Percentiles rank a stretch among this genome's conserved stretches.
These are phyloP conservation scores for Balamuthia mandrillaris DNA, from an alignment of 208 protist species.

Conservation along the genomic window DNA sequence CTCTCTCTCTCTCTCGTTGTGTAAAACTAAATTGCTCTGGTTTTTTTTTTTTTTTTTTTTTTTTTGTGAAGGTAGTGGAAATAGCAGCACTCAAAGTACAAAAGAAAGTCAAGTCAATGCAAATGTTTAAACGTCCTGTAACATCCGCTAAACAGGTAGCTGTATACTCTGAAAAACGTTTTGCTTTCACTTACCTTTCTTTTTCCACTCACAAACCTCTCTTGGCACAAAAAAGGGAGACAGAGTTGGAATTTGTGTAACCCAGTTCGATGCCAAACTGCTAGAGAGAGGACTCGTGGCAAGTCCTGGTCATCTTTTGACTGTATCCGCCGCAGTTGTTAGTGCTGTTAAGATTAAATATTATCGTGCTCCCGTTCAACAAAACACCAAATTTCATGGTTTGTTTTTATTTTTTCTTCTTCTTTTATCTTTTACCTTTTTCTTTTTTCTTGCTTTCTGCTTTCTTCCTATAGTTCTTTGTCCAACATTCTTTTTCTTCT, in stretches of 20 bases:
- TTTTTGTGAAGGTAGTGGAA: constrained; percentile 64
- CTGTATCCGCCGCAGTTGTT: not conserved
- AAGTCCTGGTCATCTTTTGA: constrained; percentile 11
- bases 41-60: not conserved
- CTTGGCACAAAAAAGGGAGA: constrained; percentile 72
- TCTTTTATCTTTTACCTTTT: too few species aligned
- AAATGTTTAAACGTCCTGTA: constrained; percentile 88
- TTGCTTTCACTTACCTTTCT: not conserved
- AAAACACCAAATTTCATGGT: constrained; percentile 36
- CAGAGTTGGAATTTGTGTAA: constrained; percentile 86
- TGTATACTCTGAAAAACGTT: not conserved
- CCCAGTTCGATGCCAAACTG: constrained; percentile 81
- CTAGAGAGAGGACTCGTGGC: constrained; percentile 81
- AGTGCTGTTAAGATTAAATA: constrained; percentile 10
- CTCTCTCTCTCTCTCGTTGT: not conserved
- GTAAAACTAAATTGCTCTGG: not conserved
- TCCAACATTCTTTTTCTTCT: not conserved
- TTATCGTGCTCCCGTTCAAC: not conserved
- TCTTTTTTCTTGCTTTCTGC: not conserved
- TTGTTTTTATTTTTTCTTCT: not conserved
- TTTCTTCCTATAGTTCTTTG: not conserved
- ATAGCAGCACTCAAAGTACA: constrained; percentile 79
- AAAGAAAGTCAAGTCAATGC: constrained; percentile 88
- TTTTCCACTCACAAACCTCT: too few species aligned
- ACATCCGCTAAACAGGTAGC: constrained; percentile 53